phyloP scores from a whole-genome alignment of 768 basidiomycete genomes.

The Tremella mesenterica region DNA sequence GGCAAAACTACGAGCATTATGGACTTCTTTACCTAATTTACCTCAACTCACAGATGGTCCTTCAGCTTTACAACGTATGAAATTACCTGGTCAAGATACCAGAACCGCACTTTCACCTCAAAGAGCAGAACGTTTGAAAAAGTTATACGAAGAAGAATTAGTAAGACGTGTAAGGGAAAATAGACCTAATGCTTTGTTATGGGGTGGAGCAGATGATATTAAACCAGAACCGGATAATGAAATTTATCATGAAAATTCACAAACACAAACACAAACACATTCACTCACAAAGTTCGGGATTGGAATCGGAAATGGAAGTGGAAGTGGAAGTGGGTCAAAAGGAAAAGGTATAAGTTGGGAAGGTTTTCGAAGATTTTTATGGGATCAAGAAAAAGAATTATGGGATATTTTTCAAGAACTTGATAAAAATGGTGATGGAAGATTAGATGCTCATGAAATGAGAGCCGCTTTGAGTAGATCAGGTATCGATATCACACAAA shows the following conservation, averaged over 20 bases:
- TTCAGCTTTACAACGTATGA: slow-evolving; percentile 29
- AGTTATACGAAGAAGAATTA: slow-evolving; percentile 70
- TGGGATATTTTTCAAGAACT: slow-evolving; percentile 89
- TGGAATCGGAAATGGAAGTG: no score
- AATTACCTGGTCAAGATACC: slow-evolving; percentile 40
- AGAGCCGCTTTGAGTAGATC: slow-evolving; percentile 59
- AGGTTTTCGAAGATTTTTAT: slow-evolving; percentile 34
- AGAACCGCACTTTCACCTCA: slow-evolving; percentile 48
- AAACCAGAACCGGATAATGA: background rate
- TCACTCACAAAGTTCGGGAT: no score
- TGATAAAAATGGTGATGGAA: slow-evolving; percentile 80
- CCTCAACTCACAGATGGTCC: slow-evolving; percentile 19
- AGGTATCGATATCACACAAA: slow-evolving; percentile 62
- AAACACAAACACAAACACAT: no score
- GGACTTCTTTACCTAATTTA: slow-evolving; percentile 35
- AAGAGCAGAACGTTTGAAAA: slow-evolving; percentile 57
- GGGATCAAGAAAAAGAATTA: slow-evolving; percentile 53
- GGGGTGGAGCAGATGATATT: slow-evolving; percentile 40
- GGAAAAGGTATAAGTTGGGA: slow-evolving; percentile 29
- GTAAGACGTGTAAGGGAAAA: slow-evolving; percentile 46
- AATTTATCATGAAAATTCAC: no score
- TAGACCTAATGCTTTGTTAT: slow-evolving; percentile 38
- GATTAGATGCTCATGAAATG: slow-evolving; percentile 61
- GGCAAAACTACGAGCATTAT: slow-evolving; percentile 39
- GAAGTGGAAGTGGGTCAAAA: slow-evolving; percentile 40